Evolutionary conservation across 345 rosid genomes (phyloP).

Genomic region (Populus deltoides): DNA sequence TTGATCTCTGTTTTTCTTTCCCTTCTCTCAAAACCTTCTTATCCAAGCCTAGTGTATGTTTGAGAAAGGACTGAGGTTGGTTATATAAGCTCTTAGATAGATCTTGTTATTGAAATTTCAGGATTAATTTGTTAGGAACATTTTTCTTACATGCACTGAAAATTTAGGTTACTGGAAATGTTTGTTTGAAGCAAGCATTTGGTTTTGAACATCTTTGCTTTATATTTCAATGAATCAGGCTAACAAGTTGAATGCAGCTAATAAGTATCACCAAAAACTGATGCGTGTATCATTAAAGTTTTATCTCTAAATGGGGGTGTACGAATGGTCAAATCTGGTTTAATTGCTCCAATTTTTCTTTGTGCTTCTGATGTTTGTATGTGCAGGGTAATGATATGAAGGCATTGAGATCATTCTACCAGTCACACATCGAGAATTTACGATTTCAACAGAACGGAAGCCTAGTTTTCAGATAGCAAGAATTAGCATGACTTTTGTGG

Average conservation of each 20-base stretch:
- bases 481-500: not conserved
- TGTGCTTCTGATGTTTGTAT: conserved; percentile 10
- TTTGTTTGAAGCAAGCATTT: not conserved
- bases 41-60: not conserved
- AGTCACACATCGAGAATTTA: conserved; percentile 63
- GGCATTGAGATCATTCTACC: conserved; percentile 65
- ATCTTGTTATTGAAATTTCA: not conserved
- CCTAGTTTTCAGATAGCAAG: conserved; percentile 80
- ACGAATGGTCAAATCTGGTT: not conserved
- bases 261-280: not conserved
- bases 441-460: conserved; percentile 74
- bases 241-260: not conserved
- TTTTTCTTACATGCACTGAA: not conserved
- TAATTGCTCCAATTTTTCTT: not conserved
- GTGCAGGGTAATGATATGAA: conserved; percentile 71
- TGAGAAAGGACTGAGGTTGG: not conserved
- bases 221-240: not conserved
- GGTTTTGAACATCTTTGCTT: not conserved
- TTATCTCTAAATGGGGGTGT: not conserved
- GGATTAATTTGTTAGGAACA: not conserved
- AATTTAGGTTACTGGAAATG: not conserved
- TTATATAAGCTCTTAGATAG: not conserved
- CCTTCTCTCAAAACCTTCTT: not conserved
- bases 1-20: not conserved
- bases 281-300: too few species aligned